These are phyloP conservation scores for Euphorbia peplus DNA, from an alignment of 345 rosid genomes.

Conservation along the genomic window DNA sequence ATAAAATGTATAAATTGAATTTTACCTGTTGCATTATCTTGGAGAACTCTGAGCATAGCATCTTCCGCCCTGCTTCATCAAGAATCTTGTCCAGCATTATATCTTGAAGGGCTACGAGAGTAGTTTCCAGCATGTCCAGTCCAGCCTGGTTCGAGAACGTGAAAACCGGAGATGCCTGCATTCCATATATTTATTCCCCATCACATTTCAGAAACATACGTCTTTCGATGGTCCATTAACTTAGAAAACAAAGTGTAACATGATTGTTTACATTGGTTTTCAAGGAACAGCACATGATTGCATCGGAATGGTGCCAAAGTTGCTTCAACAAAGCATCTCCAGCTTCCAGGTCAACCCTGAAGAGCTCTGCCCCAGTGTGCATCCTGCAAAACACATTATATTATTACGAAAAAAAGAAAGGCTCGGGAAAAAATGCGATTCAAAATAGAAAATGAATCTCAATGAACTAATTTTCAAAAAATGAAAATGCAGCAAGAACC, in stretches of 20 bases:
- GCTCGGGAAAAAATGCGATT: no score
- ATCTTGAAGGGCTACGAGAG: slow-evolving; percentile 88
- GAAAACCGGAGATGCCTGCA: slow-evolving; percentile 77
- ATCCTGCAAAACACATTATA: slow-evolving; percentile 33
- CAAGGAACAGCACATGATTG: slow-evolving; percentile 87
- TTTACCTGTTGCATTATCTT: slow-evolving; percentile 92
- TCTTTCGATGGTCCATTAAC: no score
- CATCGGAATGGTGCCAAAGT: slow-evolving; percentile 82
- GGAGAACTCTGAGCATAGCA: slow-evolving; percentile 73
- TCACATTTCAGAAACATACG: no score
- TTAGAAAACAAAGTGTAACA: background rate
- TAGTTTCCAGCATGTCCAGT: slow-evolving; percentile 97
- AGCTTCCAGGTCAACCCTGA: slow-evolving; percentile 43
- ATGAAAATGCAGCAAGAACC: no score
- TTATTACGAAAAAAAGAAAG: no score
- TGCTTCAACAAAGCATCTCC: slow-evolving; percentile 76
- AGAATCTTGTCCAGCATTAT: slow-evolving; percentile 85
- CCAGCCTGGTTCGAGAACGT: slow-evolving; percentile 93
- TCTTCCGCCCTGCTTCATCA: slow-evolving; percentile 69
- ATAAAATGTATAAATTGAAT: background rate
- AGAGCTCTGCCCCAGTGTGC: slow-evolving; percentile 69
- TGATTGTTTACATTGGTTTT: slow-evolving; percentile 48
- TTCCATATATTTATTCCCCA: background rate
- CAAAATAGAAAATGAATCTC: no score
- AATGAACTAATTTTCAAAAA: no score